Percentiles rank a stretch among this genome's conserved stretches.
These are phyloP conservation scores for Aplosporella prunicola DNA, from an alignment of 2,329 filamentous ascomycete genomes.

Conservation along the genomic window DNA sequence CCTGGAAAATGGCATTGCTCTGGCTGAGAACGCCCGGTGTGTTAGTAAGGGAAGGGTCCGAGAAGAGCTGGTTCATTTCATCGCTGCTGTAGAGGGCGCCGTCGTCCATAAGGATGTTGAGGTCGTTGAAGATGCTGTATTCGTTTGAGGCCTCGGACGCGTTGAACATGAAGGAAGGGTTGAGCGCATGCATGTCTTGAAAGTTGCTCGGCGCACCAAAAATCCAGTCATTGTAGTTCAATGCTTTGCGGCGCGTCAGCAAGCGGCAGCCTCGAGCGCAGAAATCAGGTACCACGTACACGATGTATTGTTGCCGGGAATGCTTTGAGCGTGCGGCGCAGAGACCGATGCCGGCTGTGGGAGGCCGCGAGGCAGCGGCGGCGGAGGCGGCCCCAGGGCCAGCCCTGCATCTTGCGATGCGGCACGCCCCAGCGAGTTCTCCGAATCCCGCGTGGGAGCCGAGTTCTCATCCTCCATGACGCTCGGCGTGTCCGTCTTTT, in stretches of 20 bases:
- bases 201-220: constrained; percentile 69
- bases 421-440: constrained; percentile 16
- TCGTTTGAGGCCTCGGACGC: constrained; percentile 92
- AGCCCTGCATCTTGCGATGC: constrained; percentile 29
- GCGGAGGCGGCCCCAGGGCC: constrained; percentile 26
- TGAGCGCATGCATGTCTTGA: constrained; percentile 89
- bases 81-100: constrained; percentile 35
- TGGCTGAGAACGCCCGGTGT: constrained; percentile 32
- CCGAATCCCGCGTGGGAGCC: constrained; percentile 17
- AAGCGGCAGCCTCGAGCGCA: constrained; percentile 19
- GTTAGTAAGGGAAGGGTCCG: constrained; percentile 46
- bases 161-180: constrained; percentile 91
- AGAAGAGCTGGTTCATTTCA: constrained; percentile 41
- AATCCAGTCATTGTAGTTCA: constrained; percentile 74
- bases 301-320: constrained; percentile 59
- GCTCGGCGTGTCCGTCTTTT: constrained; percentile 47
- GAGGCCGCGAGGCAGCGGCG: constrained; percentile 44
- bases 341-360: constrained; percentile 63
- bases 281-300: constrained; percentile 50
- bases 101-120: constrained; percentile 80
- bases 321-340: constrained; percentile 53
- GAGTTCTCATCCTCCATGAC: constrained; percentile 22
- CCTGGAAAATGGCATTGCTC: constrained; percentile 21
- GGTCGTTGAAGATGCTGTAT: constrained; percentile 94
- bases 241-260: constrained; percentile 43